Conservation (phyloP, 768 basidiomycete genomes). For the Leccinum truebloodii region DNA sequence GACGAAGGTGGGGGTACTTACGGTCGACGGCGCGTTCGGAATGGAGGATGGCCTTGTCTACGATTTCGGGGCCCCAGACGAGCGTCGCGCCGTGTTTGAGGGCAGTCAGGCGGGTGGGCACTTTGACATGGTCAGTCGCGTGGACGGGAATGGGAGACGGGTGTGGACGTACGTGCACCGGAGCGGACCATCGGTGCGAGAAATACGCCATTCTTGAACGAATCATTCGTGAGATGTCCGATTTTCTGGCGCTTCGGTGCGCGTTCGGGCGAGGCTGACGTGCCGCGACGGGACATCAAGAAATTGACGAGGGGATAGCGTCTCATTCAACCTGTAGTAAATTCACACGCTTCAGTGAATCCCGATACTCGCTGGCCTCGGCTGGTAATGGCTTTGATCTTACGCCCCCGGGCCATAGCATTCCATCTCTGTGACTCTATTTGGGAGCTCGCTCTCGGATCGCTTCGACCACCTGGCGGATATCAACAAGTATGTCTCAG, state of each 20-base stretch:
- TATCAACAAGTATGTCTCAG: no score
- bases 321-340: neutral
- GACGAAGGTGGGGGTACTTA: conserved; percentile 40
- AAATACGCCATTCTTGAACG: conserved; percentile 88
- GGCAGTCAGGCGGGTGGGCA: conserved; percentile 82
- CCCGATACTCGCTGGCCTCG: no score
- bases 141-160: neutral
- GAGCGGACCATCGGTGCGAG: conserved; percentile 99
- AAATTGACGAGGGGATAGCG: neutral
- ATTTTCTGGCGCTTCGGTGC: conserved; percentile 54
- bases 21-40: conserved; percentile 83
- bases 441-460: no score
- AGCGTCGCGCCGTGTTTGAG: conserved; percentile 92
- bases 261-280: conserved; percentile 40
- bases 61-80: conserved; percentile 96
- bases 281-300: conserved; percentile 51
- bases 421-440: no score
- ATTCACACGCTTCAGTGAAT: neutral
- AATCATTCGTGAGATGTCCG: conserved; percentile 62
- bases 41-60: conserved; percentile 94
- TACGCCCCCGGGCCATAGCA: no score
- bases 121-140: conserved; percentile 40
- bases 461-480: no score
- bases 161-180: conserved; percentile 65
- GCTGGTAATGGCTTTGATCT: no score